Conservation (phyloP, 2,329 filamentous ascomycete species). For the Esteya vermicola region DNA sequence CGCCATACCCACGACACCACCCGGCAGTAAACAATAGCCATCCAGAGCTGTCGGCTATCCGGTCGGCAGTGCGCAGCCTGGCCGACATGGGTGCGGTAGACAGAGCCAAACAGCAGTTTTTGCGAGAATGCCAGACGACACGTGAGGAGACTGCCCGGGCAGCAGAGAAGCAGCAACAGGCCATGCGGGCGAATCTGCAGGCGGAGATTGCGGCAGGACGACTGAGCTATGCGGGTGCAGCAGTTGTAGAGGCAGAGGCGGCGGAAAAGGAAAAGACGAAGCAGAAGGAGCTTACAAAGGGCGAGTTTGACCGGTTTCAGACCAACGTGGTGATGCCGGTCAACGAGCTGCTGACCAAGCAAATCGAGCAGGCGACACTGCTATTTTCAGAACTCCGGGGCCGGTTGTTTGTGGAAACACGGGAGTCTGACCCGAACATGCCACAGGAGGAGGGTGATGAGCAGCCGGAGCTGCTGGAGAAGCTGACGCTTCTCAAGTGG, state of each 20-base stretch:
- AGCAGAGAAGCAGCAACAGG: constrained; percentile 39
- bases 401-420: constrained; percentile 59
- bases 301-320: constrained; percentile 76
- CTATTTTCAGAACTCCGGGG: constrained; percentile 65
- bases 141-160: constrained; percentile 39
- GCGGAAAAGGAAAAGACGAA: constrained; percentile 54
- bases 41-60: constrained; percentile 68
- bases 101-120: constrained; percentile 50
- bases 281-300: constrained; percentile 60
- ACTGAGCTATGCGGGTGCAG: constrained; percentile 72
- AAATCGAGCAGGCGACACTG: constrained; percentile 58
- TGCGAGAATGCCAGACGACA: constrained; percentile 39
- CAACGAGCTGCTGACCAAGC: constrained; percentile 63
- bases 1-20: constrained; percentile 86
- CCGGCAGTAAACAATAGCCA: constrained; percentile 95
- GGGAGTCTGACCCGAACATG: constrained; percentile 57
- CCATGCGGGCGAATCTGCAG: constrained; percentile 62
- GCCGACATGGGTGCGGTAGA: constrained; percentile 62
- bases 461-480: constrained; percentile 83
- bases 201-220: constrained; percentile 63
- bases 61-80: constrained; percentile 57
- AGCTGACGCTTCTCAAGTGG: constrained; percentile 91
- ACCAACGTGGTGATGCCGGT: constrained; percentile 69
- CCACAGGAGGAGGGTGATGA: constrained; percentile 93
- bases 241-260: constrained; percentile 64